Percentiles rank a stretch among this genome's conserved stretches.
Conservation (phyloP, 805 yeast genomes). For the Candida nemodendra region DNA sequence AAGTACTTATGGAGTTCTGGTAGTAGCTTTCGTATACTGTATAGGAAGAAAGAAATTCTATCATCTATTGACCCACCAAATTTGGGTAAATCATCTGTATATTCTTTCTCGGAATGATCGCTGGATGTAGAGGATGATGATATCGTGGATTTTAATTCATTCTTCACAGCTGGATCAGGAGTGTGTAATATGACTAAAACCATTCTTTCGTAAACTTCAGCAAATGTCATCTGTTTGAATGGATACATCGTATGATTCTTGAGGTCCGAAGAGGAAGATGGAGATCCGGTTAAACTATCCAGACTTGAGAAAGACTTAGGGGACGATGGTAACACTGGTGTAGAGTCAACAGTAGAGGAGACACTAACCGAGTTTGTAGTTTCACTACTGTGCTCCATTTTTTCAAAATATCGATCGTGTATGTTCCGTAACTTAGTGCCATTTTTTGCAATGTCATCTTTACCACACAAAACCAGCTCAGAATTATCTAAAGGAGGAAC, state of each 20-base stretch:
- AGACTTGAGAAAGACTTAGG: constrained; percentile 28
- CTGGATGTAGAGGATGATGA: constrained; percentile 5
- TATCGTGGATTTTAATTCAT: constrained; percentile 17
- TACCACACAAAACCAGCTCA: constrained; percentile 54
- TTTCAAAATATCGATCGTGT: constrained; percentile 33
- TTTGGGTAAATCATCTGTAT: constrained; percentile 24
- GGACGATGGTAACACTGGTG: constrained; percentile 25
- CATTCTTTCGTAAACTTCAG: constrained; percentile 71
- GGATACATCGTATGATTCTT: constrained; percentile 11
- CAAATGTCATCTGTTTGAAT: constrained; percentile 49
- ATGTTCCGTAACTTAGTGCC: constrained; percentile 36
- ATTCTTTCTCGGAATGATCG: constrained; percentile 21
- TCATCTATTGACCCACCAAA: constrained; percentile 64
- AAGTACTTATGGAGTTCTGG: constrained; percentile 79
- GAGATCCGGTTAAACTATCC: constrained; percentile 18
- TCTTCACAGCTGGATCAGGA: constrained; percentile 46
- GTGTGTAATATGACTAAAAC: constrained; percentile 73
- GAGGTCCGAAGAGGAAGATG: constrained; percentile 9
- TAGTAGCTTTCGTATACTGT: constrained; percentile 55
- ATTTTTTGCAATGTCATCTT: constrained; percentile 42
- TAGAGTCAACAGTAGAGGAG: constrained; percentile 23
- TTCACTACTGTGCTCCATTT: constrained; percentile 21
- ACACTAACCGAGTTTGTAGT: constrained; percentile 13
- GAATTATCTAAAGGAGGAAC: constrained; percentile 61
- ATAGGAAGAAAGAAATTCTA: constrained; percentile 64